phyloP scores from a whole-genome alignment of 148 eudicot genomes.

The Fallopia convolvulus region DNA sequence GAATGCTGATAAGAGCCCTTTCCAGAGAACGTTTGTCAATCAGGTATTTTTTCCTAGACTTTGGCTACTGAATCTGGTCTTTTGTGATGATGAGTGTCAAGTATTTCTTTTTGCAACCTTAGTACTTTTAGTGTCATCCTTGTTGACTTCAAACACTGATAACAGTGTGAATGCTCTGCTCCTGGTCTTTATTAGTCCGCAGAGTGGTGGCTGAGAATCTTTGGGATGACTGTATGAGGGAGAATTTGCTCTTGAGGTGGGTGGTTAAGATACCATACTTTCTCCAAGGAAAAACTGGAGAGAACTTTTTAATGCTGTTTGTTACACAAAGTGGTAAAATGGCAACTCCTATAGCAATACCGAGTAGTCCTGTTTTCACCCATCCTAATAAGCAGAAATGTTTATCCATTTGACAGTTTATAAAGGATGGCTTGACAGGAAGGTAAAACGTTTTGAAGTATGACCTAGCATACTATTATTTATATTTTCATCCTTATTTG shows the following conservation, averaged over 20 bases:
- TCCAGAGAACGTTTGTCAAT: conserved; percentile 90
- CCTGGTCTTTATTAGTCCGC: background rate
- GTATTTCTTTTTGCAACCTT: background rate
- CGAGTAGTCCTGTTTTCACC: background rate
- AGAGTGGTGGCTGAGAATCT: background rate
- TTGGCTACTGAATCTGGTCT: conserved; percentile 1
- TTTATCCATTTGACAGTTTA: background rate
- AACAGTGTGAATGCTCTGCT: background rate
- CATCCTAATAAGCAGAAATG: background rate
- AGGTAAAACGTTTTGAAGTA: background rate
- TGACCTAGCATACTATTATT: background rate
- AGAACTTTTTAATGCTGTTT: background rate
- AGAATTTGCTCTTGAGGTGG: background rate
- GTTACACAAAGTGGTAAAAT: background rate
- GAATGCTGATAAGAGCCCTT: conserved; percentile 94
- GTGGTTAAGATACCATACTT: background rate
- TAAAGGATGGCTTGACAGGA: background rate
- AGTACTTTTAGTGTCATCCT: background rate
- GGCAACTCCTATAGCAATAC: background rate
- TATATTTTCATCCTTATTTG: background rate
- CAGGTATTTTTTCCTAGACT: conserved; percentile 49
- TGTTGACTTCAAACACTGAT: background rate
- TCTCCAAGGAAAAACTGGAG: background rate
- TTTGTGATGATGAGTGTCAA: background rate
- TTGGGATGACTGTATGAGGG: background rate